Evolutionary conservation across 352 stramenopile species (phyloP), one percentile per base, ranked within the genome.

Genomic region (Phytophthora tentaculata): DNA sequence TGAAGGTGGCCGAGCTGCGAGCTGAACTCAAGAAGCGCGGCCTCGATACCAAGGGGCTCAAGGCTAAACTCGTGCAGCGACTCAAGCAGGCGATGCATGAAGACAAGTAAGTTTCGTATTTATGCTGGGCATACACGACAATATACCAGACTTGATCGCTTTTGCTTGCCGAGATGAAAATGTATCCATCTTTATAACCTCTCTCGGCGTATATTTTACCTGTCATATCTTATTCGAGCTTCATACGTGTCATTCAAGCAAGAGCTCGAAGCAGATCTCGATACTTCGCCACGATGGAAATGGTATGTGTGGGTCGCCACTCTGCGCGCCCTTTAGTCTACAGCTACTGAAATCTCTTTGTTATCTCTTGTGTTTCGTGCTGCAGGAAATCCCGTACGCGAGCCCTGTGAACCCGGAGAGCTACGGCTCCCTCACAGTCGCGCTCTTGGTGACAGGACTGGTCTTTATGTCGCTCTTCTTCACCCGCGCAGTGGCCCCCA

Each of bases 401-500:
- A 96, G 86, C 64, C 88, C 86, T 47, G 84, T 96, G 63, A 73
- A 83, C 56, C 83, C 86, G 5, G 79, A 91, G 49, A 62, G 59
- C 49, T 96, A 95, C 71, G 88, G 88, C 63, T 77, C 62, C 44
- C 77, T 95, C 24, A 83, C 88, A 9, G 65, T 77, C 48, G 55
- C 65, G 57, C 70, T 94, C 55, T 67, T 90, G 35, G 69, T 94
- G 37, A 73, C 74, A n/a, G 88, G 88, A 3, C 72, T 96, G n/a
- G 75, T 85, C 20, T 84, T 92, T 72, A 88, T 94, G 75, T 73
- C 88, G 68, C 62, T 89, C 54, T 96, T 94, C 67, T 96, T 96
- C 80, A 94, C 81, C 45, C 86, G 81, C 45, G 86, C 74, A 23
- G 79, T 94, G 24, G 71, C 83, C 10, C 80, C 83, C 22, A 84